Percentiles rank a stretch among this genome's conserved stretches.
Evolutionary conservation across 768 basidiomycete species (phyloP).

Genomic region (Podaxis sp.): DNA sequence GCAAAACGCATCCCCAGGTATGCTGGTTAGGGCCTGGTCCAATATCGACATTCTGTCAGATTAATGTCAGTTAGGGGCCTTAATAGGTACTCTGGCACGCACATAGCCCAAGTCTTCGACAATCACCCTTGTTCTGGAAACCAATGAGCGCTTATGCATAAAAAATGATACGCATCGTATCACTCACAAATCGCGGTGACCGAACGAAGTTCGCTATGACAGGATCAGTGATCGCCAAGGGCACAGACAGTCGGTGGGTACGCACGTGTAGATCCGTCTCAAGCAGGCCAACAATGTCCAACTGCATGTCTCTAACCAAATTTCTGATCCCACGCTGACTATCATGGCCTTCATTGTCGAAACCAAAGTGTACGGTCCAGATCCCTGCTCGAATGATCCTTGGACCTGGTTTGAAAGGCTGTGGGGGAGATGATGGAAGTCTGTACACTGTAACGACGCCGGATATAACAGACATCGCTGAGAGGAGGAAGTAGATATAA

Average conservation of each 20-base stretch:
- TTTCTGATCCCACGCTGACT: constrained; percentile 69
- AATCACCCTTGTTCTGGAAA: constrained; percentile 64
- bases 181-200: constrained; percentile 77
- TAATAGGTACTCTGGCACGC: constrained; percentile 24
- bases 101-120: constrained; percentile 82
- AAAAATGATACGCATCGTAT: not conserved
- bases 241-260: constrained; percentile 12
- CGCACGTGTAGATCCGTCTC: constrained; percentile 86
- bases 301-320: constrained; percentile 69
- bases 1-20: constrained; percentile 83
- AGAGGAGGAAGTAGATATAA: constrained; percentile 33
- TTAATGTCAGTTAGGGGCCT: constrained; percentile 4
- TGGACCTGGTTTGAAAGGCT: constrained; percentile 60
- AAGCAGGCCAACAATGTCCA: constrained; percentile 82
- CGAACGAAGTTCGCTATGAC: constrained; percentile 50
- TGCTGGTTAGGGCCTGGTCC: constrained; percentile 88
- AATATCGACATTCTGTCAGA: constrained; percentile 72
- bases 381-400: constrained; percentile 80
- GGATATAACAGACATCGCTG: constrained; percentile 43
- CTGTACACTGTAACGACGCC: constrained; percentile 53
- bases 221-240: not conserved
- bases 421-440: constrained; percentile 46
- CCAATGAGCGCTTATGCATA: constrained; percentile 10
- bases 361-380: constrained; percentile 92
- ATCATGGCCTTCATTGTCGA: constrained; percentile 70